Conservation (phyloP, 2,329 filamentous ascomycete genomes). For the Penicillium oxalicum region DNA sequence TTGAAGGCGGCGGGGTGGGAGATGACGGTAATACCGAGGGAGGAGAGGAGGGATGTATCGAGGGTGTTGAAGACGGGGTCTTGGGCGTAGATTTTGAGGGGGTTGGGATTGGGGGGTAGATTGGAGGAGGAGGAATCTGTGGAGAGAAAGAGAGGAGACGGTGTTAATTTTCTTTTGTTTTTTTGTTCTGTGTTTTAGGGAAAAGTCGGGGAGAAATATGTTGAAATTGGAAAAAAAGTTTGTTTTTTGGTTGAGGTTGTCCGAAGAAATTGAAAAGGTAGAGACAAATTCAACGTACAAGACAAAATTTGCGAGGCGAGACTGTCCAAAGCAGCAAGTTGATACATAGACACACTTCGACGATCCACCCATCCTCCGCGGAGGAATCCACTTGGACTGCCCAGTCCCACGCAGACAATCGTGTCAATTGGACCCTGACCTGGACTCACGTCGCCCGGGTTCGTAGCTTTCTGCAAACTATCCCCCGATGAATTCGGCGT, state of each 20-base stretch:
- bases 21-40: conserved; percentile 34
- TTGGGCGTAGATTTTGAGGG: conserved; percentile 44
- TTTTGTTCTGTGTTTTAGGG: no score
- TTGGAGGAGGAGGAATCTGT: background rate
- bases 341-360: conserved; percentile 36
- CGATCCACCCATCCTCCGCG: conserved; percentile 41
- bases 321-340: conserved; percentile 34
- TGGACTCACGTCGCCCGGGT: background rate
- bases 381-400: conserved; percentile 38
- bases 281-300: conserved; percentile 13
- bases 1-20: conserved; percentile 49
- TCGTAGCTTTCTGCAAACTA: background rate
- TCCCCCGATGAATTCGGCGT: no score
- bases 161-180: background rate
- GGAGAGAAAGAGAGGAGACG: background rate
- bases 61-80: conserved; percentile 48
- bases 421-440: conserved; percentile 15
- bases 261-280: background rate
- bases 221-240: no score
- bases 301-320: conserved; percentile 22
- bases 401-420: conserved; percentile 38
- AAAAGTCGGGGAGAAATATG: no score
- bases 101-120: no score
- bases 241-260: no score
- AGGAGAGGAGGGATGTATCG: conserved; percentile 34